phyloP scores from a whole-genome alignment of 2,329 filamentous ascomycete species.

The Diplodia seriata region DNA sequence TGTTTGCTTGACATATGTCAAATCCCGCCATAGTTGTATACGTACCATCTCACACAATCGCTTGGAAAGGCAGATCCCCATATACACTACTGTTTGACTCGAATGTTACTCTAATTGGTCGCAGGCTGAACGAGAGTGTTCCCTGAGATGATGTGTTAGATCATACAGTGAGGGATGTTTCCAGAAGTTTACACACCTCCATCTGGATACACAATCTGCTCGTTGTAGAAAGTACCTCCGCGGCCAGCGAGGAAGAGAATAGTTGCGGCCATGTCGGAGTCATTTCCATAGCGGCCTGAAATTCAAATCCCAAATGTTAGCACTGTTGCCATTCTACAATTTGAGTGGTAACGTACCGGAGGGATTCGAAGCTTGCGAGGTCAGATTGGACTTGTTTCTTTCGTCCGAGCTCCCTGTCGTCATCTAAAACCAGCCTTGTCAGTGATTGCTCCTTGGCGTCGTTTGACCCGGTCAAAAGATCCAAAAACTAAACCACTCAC shows the following conservation, averaged over 20 bases:
- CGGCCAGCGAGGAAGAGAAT: slow-evolving; percentile 60
- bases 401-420: slow-evolving; percentile 55
- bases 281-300: slow-evolving; percentile 47
- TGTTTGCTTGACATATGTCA: too few relatives aligned
- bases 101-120: slow-evolving; percentile 36
- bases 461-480: neutral
- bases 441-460: neutral
- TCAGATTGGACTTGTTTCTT: slow-evolving; percentile 56
- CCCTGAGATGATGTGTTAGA: slow-evolving; percentile 34
- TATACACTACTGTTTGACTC: too few relatives aligned
- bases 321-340: neutral
- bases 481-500: slow-evolving; percentile 35
- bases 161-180: neutral
- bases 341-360: slow-evolving; percentile 10
- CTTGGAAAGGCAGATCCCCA: too few relatives aligned
- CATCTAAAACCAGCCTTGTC: slow-evolving; percentile 49
- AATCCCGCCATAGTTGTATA: too few relatives aligned
- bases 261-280: slow-evolving; percentile 60
- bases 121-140: slow-evolving; percentile 42
- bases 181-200: slow-evolving; percentile 41
- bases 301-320: neutral
- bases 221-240: slow-evolving; percentile 61
- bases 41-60: too few relatives aligned
- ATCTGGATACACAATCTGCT: slow-evolving; percentile 61
- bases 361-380: slow-evolving; percentile 53